Conservation (phyloP, 345 rosid species). For the Orychophragmus violaceus region DNA sequence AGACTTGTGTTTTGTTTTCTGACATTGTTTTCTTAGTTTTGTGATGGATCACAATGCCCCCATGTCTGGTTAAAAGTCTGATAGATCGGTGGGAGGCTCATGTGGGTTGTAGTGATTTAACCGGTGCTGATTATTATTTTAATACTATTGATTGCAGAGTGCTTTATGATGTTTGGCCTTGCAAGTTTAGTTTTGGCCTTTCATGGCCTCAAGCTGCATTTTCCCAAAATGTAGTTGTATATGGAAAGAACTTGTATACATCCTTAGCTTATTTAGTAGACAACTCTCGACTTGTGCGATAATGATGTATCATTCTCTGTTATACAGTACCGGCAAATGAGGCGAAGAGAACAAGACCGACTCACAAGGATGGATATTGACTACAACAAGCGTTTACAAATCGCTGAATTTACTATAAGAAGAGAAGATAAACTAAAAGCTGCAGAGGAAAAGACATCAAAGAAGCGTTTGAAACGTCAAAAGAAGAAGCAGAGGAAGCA, state of each 20-base stretch:
- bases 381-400: conserved; percentile 65
- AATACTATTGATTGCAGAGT: not conserved
- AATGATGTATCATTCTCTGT: conserved; percentile 2
- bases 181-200: not conserved
- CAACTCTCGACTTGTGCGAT: not conserved
- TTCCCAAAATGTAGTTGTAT: not conserved
- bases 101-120: not conserved
- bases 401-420: conserved; percentile 64
- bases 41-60: not conserved
- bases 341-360: conserved; percentile 86
- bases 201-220: not conserved
- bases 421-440: conserved; percentile 82
- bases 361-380: conserved; percentile 85
- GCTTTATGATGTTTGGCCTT: not conserved
- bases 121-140: not conserved
- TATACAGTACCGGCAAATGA: conserved; percentile 90
- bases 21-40: not conserved
- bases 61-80: not conserved
- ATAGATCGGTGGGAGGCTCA: not conserved
- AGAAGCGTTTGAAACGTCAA: conserved; percentile 80
- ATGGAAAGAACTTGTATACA: not conserved
- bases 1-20: not conserved
- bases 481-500: conserved; percentile 73
- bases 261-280: not conserved
- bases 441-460: conserved; percentile 74